Base-by-base conservation (phyloP, 345 rosid genomes). In the Salix exigua region DNA sequence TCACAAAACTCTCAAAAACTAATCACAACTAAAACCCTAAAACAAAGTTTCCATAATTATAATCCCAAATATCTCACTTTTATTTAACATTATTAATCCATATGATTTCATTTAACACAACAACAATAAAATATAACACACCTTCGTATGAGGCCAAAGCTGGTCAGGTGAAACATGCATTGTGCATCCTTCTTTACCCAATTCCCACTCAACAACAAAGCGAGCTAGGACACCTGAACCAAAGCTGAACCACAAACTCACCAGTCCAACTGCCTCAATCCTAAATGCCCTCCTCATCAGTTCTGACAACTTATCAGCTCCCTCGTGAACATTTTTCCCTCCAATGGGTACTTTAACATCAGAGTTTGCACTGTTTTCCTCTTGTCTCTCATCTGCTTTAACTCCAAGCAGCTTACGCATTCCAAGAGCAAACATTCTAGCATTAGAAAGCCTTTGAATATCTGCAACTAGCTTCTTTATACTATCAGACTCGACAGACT, bases 151-250 rank as follows among this genome's bases (percentile, higher is more conserved):
- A 28, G 98, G 99, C 99, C 99, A 96, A 75, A 88, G 95, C 84
- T 94, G 98, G 73, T 96, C 98, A 12, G 99, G 99, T 76, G 98
- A 92, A 84, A 96, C 99, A 83, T 92, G 99, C 98, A 94, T 92
- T 51, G 99, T 96, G 86, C 99, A 96, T 79, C 97, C 98, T 79
- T 96, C 96, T 85, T 88, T 96, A 81, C 92, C 94, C 14, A 97
- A 86, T 84, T 94, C 98, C 99, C 99, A 96, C 82, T 96, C 98
- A 67, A 96, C 98, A 84, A 94, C 97, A 86, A 96, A 94, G 64
- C 98, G 97, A 35, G 97, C 99, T 33, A 94, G 88, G 71, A 89
- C 86, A 33, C 91, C 92, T 46, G 98, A 86, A 64, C 98, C 97
- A 83, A 96, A 96, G 85, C 97, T 89, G 83, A 96, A 96, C 98